Conservation (phyloP, 257 asterid genomes). For the Solanum sitiens region DNA sequence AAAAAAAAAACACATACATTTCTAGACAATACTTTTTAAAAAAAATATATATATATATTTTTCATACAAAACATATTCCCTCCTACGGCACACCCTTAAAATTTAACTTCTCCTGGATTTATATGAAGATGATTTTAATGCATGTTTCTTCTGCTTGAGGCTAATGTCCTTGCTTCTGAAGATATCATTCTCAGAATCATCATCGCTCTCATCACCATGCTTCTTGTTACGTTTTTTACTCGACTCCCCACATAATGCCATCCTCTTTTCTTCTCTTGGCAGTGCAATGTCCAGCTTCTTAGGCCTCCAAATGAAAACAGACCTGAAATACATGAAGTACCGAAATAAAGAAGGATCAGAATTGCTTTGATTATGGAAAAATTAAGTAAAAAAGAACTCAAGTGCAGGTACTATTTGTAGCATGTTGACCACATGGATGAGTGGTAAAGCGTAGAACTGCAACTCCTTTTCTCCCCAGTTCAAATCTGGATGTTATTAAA, state of each 20-base stretch:
- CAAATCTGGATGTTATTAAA: not conserved
- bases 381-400: not conserved
- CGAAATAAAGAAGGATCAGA: not conserved
- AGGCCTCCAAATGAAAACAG: constrained; percentile 89
- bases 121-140: constrained; percentile 17
- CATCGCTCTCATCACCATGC: constrained; percentile 35
- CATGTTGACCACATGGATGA: not conserved
- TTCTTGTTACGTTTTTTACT: constrained; percentile 32
- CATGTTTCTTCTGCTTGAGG: constrained; percentile 30
- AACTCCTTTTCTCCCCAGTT: not conserved
- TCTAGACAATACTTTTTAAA: not conserved
- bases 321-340: constrained; percentile 25
- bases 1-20: not conserved
- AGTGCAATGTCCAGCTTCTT: constrained; percentile 34
- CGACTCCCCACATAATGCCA: constrained; percentile 48
- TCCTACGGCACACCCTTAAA: not conserved
- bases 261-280: constrained; percentile 29
- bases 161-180: constrained; percentile 24
- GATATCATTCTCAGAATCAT: constrained; percentile 34
- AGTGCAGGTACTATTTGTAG: not conserved
- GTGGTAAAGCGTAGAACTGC: not conserved
- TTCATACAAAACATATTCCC: not conserved
- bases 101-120: constrained; percentile 12
- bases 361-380: not conserved
- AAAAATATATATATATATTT: no score